Conservation (phyloP, 2,329 filamentous ascomycete genomes). For the Neopestalotiopsis clavispora region DNA sequence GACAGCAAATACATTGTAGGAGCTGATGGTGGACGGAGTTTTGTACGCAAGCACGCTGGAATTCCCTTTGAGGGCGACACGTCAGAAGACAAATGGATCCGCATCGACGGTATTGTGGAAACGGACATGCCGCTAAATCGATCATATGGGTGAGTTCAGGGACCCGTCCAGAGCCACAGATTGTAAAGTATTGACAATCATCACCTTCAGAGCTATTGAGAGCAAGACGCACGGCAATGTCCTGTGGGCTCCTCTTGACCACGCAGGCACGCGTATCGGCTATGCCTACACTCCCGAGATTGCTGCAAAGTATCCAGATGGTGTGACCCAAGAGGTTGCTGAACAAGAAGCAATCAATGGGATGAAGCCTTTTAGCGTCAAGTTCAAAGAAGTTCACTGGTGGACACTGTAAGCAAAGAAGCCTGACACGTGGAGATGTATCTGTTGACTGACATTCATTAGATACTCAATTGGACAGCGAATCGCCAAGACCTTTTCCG, state of each 20-base stretch:
- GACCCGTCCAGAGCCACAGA: background rate
- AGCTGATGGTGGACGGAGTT: constrained; percentile 54
- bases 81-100: constrained; percentile 57
- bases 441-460: constrained; percentile 42
- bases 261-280: constrained; percentile 57
- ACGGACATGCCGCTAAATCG: constrained; percentile 54
- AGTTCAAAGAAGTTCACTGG: constrained; percentile 53
- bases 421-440: background rate
- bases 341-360: constrained; percentile 52
- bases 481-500: constrained; percentile 70
- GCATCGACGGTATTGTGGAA: constrained; percentile 54
- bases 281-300: constrained; percentile 53
- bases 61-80: constrained; percentile 55
- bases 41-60: constrained; percentile 49
- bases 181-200: background rate
- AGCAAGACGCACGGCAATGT: constrained; percentile 58
- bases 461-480: constrained; percentile 74
- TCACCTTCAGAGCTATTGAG: constrained; percentile 44
- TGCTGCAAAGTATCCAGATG: constrained; percentile 39
- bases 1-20: constrained; percentile 53
- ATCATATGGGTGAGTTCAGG: constrained; percentile 41
- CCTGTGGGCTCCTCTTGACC: constrained; percentile 58
- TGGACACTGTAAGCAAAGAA: constrained; percentile 57
- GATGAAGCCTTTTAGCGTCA: constrained; percentile 45
- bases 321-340: constrained; percentile 50